Base-by-base conservation (phyloP, 306 rosid genomes). In the Cucumis cinereus region DNA sequence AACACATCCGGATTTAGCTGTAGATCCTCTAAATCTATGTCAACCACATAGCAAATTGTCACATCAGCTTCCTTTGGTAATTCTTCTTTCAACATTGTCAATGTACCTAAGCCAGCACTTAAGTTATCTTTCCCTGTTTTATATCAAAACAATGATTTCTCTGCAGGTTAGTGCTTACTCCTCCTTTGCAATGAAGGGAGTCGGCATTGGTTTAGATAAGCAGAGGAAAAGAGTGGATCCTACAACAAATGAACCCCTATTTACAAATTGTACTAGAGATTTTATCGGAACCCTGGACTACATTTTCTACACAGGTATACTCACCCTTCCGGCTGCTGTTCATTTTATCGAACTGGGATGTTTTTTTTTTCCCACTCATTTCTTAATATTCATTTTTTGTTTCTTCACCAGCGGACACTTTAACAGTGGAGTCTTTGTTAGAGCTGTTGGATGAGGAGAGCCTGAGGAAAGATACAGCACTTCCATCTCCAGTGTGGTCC, bases 401-500 rank as follows among this genome's bases (percentile, higher is more conserved):
- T 70, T 64, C 81, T 70, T 64, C 81, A 85, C 77, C 92, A 94
- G 99, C 97, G 82, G 97, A 94, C 90, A 89, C 97, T 52, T 83
- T 94, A 84, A 87, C 93, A 8, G 99, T 94, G 81, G 99, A 89
- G 75, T 88, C 96, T 67, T 87, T 94, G 40, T 82, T 94, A 89
- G 99, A 94, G 89, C 90, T 94, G 84, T 80, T 94, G 87, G 99
- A 94, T 50, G 99, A 92, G 88, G 96, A 90, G 77, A 89, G 93
- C 83, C 89, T 94, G 87, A 90, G 96, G 89, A 94, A 92, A 85
- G 96, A 92, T 84, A 92, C 99, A 26, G 99, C 97, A 23, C 97
- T 94, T 85, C 99, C 99, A 82, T 94, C 99, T 57, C 99, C 97
- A 40, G 96, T 89, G 84, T 94, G 99, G 99, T 92, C 99, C 83